A percentile compares a stretch with the other conserved stretches of the same genome.
These are phyloP conservation scores for Leccinum fallax DNA, from an alignment of 1,284 basidiomycete genomes.

Conservation along the genomic window DNA sequence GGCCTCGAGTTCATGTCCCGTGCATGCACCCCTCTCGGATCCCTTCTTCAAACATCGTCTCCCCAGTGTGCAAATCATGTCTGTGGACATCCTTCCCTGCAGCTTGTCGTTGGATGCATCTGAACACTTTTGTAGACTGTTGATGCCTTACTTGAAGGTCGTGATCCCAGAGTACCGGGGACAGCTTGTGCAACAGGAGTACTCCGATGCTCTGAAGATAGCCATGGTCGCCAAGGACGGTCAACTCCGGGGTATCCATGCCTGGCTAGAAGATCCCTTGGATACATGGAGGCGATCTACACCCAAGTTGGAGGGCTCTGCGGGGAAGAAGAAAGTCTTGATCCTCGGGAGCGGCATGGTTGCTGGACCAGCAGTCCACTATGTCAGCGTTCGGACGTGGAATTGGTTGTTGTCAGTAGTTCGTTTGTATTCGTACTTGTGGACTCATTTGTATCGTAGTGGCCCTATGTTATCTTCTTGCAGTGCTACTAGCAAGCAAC, in stretches of 20 bases:
- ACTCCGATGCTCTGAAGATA: constrained; percentile 51
- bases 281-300: constrained; percentile 41
- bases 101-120: constrained; percentile 83
- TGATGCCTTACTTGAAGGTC: constrained; percentile 69
- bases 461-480: constrained; percentile 5
- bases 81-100: constrained; percentile 87
- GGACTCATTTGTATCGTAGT: constrained; percentile 17
- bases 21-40: constrained; percentile 71
- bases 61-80: constrained; percentile 74
- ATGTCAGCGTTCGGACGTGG: constrained; percentile 56
- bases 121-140: constrained; percentile 65
- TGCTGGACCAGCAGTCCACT: constrained; percentile 81
- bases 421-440: constrained; percentile 8
- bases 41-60: constrained; percentile 68
- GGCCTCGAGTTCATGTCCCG: constrained; percentile 81
- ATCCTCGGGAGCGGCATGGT: constrained; percentile 93
- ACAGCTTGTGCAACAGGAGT: constrained; percentile 22
- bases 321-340: constrained; percentile 67
- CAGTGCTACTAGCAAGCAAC: constrained; percentile 66
- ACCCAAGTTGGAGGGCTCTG: constrained; percentile 1
- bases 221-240: constrained; percentile 77
- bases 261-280: constrained; percentile 61
- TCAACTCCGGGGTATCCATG: constrained; percentile 52
- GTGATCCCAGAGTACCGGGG: constrained; percentile 48
- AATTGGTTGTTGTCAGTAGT: constrained; percentile 69